A percentile compares a stretch with the other conserved stretches of the same genome.
Conservation (phyloP, 169 alveolate genomes). For the Plasmodium inui region DNA sequence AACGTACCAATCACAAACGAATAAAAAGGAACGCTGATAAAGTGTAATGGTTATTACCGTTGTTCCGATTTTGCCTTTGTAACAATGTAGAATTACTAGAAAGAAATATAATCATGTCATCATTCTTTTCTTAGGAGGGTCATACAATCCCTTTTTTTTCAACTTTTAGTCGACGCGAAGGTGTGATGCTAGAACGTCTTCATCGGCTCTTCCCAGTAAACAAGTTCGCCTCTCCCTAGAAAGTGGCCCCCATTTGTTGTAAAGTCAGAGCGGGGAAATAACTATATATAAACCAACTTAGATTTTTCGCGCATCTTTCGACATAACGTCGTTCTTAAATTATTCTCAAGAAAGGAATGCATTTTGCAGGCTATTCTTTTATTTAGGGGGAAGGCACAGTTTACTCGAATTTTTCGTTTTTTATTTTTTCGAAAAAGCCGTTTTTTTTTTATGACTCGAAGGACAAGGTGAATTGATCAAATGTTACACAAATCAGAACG, state of each 20-base stretch:
- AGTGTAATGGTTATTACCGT: neutral
- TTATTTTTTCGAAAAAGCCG: neutral
- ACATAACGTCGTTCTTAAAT: neutral
- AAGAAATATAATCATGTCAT: neutral
- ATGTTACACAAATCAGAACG: neutral
- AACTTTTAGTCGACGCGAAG: neutral
- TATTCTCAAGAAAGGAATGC: neutral
- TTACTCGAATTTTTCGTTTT: no score
- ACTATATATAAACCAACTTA: neutral
- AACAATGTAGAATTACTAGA: neutral
- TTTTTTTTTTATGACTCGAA: neutral
- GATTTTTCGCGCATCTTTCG: neutral
- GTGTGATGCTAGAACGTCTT: neutral
- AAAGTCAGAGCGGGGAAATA: neutral
- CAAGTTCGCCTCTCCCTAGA: neutral
- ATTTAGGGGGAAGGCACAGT: neutral
- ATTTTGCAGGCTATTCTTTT: neutral
- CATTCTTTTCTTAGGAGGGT: neutral
- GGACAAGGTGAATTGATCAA: neutral
- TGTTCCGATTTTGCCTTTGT: neutral
- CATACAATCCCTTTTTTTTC: neutral
- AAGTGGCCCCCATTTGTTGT: neutral
- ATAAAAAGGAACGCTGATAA: neutral
- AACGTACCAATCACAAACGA: neutral
- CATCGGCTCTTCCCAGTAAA: neutral